Evolutionary conservation across 257 asterid species (phyloP).

Genomic region (Petunia axillaris): DNA sequence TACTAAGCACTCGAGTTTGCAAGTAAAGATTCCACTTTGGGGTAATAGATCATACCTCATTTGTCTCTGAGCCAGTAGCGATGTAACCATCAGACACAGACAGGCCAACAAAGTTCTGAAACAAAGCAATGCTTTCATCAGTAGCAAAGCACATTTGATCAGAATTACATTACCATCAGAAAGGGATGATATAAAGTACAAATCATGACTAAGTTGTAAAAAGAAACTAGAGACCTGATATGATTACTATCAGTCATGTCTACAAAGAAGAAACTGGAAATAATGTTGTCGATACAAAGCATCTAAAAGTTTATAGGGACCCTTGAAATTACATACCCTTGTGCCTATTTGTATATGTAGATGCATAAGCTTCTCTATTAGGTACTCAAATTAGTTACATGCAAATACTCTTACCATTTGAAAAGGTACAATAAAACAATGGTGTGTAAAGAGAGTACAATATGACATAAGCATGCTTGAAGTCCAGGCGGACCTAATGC

Average conservation of each 20-base stretch:
- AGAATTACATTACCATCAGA: background rate
- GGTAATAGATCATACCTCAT: slow-evolving; percentile 63
- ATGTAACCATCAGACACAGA: slow-evolving; percentile 95
- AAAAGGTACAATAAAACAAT: background rate
- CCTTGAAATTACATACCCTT: background rate
- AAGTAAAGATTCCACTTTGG: background rate
- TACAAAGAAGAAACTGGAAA: background rate
- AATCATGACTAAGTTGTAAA: background rate
- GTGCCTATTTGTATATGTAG: background rate
- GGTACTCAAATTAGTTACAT: background rate
- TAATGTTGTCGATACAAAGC: background rate
- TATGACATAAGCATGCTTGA: slow-evolving; percentile 3
- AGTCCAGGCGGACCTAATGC: too few relatives aligned
- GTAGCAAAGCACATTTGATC: background rate
- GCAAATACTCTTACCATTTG: background rate
- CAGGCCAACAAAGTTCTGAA: slow-evolving; percentile 95
- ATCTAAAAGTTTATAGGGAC: background rate
- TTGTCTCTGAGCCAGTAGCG: slow-evolving; percentile 95
- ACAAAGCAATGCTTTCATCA: slow-evolving; percentile 29
- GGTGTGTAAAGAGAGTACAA: background rate
- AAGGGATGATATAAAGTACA: slow-evolving; percentile 1
- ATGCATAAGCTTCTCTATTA: background rate
- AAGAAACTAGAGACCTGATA: slow-evolving; percentile 5
- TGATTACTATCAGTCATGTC: background rate
- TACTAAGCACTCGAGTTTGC: background rate